Evolutionary conservation across 148 eudicot species (phyloP).

Genomic region (Silene latifolia): DNA sequence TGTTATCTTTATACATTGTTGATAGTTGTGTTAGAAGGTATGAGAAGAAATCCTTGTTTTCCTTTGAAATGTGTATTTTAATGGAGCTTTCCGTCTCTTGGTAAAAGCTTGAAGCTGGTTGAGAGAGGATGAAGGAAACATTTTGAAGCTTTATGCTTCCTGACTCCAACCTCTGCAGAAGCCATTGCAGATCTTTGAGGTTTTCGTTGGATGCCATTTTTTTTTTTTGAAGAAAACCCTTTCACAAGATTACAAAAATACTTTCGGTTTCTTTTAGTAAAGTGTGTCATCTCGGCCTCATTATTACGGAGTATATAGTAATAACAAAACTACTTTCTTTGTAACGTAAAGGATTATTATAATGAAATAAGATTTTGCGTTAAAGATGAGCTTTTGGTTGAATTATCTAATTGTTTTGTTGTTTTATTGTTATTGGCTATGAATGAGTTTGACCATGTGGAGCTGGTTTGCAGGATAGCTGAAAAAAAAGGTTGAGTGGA

Average conservation of each 20-base stretch:
- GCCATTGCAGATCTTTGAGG: slow-evolving; percentile 64
- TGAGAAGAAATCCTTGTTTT: slow-evolving; percentile 36
- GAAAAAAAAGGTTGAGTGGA: neutral
- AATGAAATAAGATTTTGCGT: too few relatives aligned
- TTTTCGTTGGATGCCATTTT: slow-evolving; percentile 45
- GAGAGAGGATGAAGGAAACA: slow-evolving; percentile 64
- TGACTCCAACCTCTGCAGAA: slow-evolving; percentile 42
- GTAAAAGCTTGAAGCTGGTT: slow-evolving; percentile 47
- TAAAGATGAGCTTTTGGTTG: too few relatives aligned
- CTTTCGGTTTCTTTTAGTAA: neutral
- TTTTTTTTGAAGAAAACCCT: slow-evolving; percentile 16
- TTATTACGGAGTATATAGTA: too few relatives aligned
- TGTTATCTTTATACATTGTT: slow-evolving; percentile 29
- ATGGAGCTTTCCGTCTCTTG: slow-evolving; percentile 60
- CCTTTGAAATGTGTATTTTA: slow-evolving; percentile 44
- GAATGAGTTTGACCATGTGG: too few relatives aligned
- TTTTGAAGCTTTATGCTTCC: slow-evolving; percentile 43
- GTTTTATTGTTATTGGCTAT: too few relatives aligned
- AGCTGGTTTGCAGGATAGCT: too few relatives aligned
- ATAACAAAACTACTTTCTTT: too few relatives aligned
- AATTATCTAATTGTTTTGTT: too few relatives aligned
- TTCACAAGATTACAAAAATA: slow-evolving; percentile 1
- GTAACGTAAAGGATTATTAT: too few relatives aligned
- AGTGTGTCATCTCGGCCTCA: neutral
- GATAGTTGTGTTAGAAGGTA: slow-evolving; percentile 41